phyloP scores from a whole-genome alignment of 331 rosid genomes.

The Quercus tomentella region DNA sequence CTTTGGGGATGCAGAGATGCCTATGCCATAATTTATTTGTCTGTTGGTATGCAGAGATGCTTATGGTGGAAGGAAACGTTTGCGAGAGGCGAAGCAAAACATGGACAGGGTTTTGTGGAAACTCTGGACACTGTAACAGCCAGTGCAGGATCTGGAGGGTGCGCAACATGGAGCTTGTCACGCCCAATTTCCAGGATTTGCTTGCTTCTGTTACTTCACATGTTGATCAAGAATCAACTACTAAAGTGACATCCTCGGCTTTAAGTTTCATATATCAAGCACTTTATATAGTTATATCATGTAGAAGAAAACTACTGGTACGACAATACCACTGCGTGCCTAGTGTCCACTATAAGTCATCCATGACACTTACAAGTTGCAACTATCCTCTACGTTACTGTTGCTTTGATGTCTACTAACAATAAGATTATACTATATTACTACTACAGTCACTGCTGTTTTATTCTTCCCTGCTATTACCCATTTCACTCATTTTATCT shows the following conservation, averaged over 20 bases:
- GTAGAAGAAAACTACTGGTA: neutral
- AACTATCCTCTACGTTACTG: neutral
- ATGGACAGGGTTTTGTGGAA: slow-evolving; percentile 21
- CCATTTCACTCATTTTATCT: no score
- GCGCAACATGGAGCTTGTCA: slow-evolving; percentile 34
- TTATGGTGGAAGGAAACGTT: slow-evolving; percentile 23
- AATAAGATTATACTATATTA: no score
- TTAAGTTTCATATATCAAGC: neutral
- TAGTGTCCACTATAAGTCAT: neutral
- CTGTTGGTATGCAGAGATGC: slow-evolving; percentile 7
- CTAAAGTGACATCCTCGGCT: neutral
- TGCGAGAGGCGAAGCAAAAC: slow-evolving; percentile 26
- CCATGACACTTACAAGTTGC: neutral
- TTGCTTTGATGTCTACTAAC: neutral
- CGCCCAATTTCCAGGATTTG: slow-evolving; percentile 23
- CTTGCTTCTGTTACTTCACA: slow-evolving; percentile 39
- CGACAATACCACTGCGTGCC: neutral
- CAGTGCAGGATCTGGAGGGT: slow-evolving; percentile 23
- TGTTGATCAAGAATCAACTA: slow-evolving; percentile 12
- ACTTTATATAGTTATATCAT: neutral
- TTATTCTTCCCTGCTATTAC: no score
- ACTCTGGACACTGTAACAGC: slow-evolving; percentile 9
- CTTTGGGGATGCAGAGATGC: no score
- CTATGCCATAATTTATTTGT: neutral
- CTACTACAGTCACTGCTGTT: no score